These are phyloP conservation scores for Neurospora sp. DNA, from an alignment of 495 filamentous ascomycete species.

Conservation along the genomic window DNA sequence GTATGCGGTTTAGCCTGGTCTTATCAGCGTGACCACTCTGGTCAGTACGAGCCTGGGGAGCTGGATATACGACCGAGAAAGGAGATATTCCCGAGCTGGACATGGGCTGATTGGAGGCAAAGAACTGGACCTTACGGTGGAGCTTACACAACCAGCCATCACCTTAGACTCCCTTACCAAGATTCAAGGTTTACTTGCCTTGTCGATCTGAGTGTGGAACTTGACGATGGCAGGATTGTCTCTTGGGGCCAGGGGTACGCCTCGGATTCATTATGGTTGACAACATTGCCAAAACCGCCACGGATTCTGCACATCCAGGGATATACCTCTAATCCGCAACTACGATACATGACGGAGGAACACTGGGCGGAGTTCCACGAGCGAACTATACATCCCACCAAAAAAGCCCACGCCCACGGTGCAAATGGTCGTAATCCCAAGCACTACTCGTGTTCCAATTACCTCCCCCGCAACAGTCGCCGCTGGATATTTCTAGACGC, in stretches of 20 bases:
- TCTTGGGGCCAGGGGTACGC: neutral
- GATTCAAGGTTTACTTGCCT: neutral
- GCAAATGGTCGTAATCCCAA: neutral
- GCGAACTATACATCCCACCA: neutral
- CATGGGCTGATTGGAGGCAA: neutral
- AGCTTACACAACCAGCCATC: neutral
- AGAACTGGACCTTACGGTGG: neutral
- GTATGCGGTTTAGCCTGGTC: neutral
- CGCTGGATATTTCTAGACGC: neutral
- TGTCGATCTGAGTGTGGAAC: neutral
- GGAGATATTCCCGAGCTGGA: neutral
- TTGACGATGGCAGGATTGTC: neutral
- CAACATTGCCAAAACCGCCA: neutral
- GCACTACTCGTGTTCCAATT: rapidly evolving
- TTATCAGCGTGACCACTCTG: neutral
- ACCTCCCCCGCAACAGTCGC: neutral
- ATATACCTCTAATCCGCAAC: neutral
- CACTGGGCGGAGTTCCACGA: neutral
- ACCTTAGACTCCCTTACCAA: neutral
- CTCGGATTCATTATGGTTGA: neutral
- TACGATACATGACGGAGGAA: neutral
- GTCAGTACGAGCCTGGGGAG: neutral
- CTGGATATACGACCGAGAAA: neutral
- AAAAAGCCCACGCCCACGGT: neutral
- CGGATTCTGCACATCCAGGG: neutral